phyloP scores from a whole-genome alignment of 2,329 filamentous ascomycete species.

The Teratosphaeriaceae sp. region DNA sequence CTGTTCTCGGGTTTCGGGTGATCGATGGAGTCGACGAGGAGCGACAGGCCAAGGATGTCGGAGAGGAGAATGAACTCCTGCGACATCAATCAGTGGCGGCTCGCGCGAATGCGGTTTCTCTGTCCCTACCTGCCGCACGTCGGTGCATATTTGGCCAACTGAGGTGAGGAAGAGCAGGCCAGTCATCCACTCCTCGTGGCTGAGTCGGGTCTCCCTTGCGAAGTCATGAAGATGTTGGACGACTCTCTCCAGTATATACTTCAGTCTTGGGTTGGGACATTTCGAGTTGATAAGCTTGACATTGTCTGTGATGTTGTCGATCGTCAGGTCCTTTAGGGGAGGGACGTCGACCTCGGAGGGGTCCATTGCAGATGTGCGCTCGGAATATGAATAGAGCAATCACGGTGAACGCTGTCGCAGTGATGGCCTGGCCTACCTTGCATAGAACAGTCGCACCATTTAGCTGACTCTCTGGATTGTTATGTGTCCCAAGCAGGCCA shows the following conservation, averaged over 20 bases:
- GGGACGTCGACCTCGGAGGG: constrained; percentile 41
- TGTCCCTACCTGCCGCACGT: constrained; percentile 65
- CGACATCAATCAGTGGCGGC: no score
- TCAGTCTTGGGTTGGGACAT: constrained; percentile 57
- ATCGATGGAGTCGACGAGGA: constrained; percentile 76
- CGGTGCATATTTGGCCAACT: constrained; percentile 66
- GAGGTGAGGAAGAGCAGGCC: constrained; percentile 64
- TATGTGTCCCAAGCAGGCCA: no score
- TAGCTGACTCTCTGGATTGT: no score
- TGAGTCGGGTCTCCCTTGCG: constrained; percentile 68
- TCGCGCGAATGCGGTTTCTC: no score
- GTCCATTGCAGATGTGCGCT: constrained; percentile 34
- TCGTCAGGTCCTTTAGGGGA: constrained; percentile 62
- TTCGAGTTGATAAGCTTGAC: constrained; percentile 68
- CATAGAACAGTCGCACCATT: no score
- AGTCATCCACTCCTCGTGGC: constrained; percentile 71
- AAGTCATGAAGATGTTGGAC: constrained; percentile 78
- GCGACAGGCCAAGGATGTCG: constrained; percentile 70
- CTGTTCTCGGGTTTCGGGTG: constrained; percentile 65
- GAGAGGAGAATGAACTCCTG: constrained; percentile 68
- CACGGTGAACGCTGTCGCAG: no score
- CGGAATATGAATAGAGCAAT: background rate
- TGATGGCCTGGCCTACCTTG: no score
- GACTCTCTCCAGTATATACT: constrained; percentile 65
- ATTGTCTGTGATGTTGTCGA: constrained; percentile 75